These are phyloP conservation scores for Decorospora gaudefroyi DNA, from an alignment of 2,329 filamentous ascomycete genomes.

Conservation along the genomic window DNA sequence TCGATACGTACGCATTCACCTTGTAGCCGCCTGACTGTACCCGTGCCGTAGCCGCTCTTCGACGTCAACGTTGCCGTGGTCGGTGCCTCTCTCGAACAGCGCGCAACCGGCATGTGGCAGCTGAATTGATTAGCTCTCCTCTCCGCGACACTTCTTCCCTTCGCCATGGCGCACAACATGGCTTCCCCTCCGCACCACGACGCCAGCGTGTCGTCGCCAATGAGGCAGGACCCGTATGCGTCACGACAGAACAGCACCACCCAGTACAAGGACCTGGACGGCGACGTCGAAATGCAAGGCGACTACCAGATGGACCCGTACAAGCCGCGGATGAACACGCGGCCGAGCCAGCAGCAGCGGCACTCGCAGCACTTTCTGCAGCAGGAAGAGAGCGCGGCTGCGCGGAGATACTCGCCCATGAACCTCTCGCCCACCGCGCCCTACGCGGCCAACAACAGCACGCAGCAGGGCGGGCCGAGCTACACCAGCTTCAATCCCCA, in stretches of 20 bases:
- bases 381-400: conserved; percentile 76
- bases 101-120: no score
- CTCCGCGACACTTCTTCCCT: no score
- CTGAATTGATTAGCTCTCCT: no score
- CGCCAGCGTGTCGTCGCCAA: conserved; percentile 36
- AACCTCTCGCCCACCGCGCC: conserved; percentile 82
- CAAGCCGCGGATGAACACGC: conserved; percentile 21
- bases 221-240: conserved; percentile 46
- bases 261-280: conserved; percentile 51
- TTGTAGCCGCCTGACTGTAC: no score
- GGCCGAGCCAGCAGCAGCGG: conserved; percentile 76
- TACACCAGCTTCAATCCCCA: conserved; percentile 53
- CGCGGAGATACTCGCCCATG: conserved; percentile 96
- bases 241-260: conserved; percentile 44
- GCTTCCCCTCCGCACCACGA: conserved; percentile 44
- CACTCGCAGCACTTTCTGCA: conserved; percentile 73
- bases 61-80: no score
- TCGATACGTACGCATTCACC: not conserved
- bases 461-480: conserved; percentile 53
- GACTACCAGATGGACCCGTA: conserved; percentile 17
- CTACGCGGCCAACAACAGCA: conserved; percentile 69
- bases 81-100: no score
- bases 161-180: conserved; percentile 45
- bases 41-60: no score
- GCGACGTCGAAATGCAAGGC: conserved; percentile 40